Conservation (phyloP, 176 grass and related monocot genomes). For the Elaeis guineensis region DNA sequence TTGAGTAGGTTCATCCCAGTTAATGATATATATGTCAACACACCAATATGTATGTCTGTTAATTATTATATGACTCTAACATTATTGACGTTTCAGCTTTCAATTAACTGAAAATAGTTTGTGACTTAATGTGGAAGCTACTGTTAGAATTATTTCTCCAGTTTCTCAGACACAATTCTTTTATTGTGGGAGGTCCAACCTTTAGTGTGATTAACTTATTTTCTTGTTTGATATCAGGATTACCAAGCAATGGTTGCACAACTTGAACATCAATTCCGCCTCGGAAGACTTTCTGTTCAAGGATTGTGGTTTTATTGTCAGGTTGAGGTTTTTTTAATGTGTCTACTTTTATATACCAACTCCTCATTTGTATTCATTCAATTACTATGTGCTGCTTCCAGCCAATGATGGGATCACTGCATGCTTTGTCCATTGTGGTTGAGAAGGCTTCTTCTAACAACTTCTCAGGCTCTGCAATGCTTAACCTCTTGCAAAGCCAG, state of each 20-base stretch:
- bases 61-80: too few species aligned
- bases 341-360: conserved; percentile 10
- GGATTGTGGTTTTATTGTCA: conserved; percentile 93
- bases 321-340: conserved; percentile 29
- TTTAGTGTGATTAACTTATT: too few species aligned
- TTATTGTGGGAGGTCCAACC: too few species aligned
- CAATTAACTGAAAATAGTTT: too few species aligned
- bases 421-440: conserved; percentile 73
- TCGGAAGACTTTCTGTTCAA: conserved; percentile 84
- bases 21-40: too few species aligned
- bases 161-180: too few species aligned
- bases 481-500: conserved; percentile 93
- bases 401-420: conserved; percentile 93
- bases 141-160: too few species aligned
- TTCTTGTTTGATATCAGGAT: conserved; percentile 40
- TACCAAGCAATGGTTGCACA: conserved; percentile 98
- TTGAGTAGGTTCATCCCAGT: too few species aligned
- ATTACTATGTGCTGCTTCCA: conserved; percentile 20
- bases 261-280: conserved; percentile 81
- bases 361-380: conserved; percentile 9
- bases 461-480: conserved; percentile 62
- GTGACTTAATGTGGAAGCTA: too few species aligned
- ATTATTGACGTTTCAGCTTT: too few species aligned
- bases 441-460: conserved; percentile 71
- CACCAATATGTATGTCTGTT: too few species aligned